Base-by-base conservation (phyloP, 306 rosid genomes). In the Ormosia semicastrata region DNA sequence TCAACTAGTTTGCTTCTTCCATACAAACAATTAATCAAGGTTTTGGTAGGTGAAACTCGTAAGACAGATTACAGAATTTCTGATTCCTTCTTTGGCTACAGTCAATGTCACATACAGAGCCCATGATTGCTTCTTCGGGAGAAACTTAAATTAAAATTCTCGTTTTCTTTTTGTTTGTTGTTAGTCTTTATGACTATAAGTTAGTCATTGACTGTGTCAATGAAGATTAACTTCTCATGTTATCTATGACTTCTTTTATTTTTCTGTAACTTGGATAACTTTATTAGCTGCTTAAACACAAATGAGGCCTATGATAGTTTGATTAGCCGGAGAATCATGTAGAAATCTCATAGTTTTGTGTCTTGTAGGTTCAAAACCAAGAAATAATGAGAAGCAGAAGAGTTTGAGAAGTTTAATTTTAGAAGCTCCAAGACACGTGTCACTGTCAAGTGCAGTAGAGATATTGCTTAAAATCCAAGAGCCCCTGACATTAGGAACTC, bases 401-500 rank as follows among this genome's bases (percentile, higher is more conserved):
- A 66, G 36, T 72, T 77, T 81, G 74, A 49, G 2, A 71, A 39
- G 18, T 46, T 29, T 14, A 8, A 43, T 44, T 6, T 29, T 12
- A 33, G 8, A 79, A 18, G 73, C n/a, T 44, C 29, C 7, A 68
- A 71, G 43, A 49, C 49, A 67, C 14, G 71, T 54, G 77, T 88
- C 85, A 86, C 66, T 85, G 34, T 82, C 81, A 84, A 78, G 60
- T 68, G 66, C 8, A 66, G 30, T 53, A 68, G 76, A 70, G 88
- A 40, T 62, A n/a, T 85, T 80, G 88, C 92, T 91, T 91, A 66
- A 68, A 88, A 83, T 85, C 82, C 57, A 87, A 89, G 92, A 82
- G 64, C 52, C 70, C 71, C 71, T 9, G 78, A 62, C 43, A 60
- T 71, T 64, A 34, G 81, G 76, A 77, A 78, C 60, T 12, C 57